Percentiles rank a stretch among this genome's conserved stretches.
Evolutionary conservation across 1,284 basidiomycete genomes (phyloP).

Genomic region (Cystobasidium slooffiae): DNA sequence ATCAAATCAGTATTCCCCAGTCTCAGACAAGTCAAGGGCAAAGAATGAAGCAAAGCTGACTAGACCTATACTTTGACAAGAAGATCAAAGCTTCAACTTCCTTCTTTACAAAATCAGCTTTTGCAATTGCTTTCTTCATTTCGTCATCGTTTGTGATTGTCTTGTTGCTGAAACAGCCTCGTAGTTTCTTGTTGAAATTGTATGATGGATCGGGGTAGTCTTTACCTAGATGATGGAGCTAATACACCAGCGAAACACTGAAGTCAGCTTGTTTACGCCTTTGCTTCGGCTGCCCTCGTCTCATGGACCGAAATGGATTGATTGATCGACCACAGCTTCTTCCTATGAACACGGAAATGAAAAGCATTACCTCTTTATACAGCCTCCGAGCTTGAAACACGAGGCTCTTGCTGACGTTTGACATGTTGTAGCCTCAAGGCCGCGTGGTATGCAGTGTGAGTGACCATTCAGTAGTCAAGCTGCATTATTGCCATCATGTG

Average conservation of each 20-base stretch:
- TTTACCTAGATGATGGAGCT: conserved; percentile 40
- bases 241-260: background rate
- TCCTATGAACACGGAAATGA: no score
- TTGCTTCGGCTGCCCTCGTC: no score
- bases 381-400: conserved; percentile 25
- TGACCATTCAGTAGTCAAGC: no score
- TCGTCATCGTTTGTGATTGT: conserved; percentile 25
- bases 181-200: conserved; percentile 32
- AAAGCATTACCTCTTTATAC: conserved; percentile 35
- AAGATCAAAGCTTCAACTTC: conserved; percentile 42
- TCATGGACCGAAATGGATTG: no score
- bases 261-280: no score
- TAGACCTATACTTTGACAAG: conserved; percentile 38
- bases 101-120: conserved; percentile 42
- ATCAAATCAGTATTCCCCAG: no score
- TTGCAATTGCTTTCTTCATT: conserved; percentile 28
- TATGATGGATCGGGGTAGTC: conserved; percentile 43
- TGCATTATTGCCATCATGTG: no score
- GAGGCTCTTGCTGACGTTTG: conserved; percentile 11
- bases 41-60: background rate
- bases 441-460: no score
- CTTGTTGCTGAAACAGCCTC: conserved; percentile 28
- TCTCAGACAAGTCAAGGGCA: background rate
- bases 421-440: background rate
- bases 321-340: no score